phyloP scores from a whole-genome alignment of 2,329 filamentous ascomycete species.

The Hypoxylon sp. region DNA sequence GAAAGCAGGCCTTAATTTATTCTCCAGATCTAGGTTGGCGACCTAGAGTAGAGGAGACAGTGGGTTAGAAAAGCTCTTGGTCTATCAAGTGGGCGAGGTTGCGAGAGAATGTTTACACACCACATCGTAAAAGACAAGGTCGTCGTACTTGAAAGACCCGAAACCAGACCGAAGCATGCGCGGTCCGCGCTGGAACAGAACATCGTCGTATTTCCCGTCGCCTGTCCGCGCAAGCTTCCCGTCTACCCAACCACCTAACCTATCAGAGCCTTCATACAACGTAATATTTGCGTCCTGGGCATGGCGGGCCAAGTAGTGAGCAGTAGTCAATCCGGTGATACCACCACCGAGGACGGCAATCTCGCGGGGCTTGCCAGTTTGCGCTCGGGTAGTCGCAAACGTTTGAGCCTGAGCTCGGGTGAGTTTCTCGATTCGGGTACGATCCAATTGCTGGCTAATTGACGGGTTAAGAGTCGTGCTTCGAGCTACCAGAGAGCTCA shows the following conservation, averaged over 20 bases:
- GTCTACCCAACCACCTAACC: conserved; percentile 87
- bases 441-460: conserved; percentile 20
- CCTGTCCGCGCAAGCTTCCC: conserved; percentile 73
- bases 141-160: conserved; percentile 64
- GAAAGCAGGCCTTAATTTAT: conserved; percentile 67
- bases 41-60: conserved; percentile 61
- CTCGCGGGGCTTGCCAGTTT: conserved; percentile 48
- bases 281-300: conserved; percentile 79
- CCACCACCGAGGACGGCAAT: conserved; percentile 84
- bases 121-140: conserved; percentile 78
- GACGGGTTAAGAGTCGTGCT: conserved; percentile 13
- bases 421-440: conserved; percentile 9
- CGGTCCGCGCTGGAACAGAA: conserved; percentile 88
- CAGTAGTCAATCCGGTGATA: conserved; percentile 84
- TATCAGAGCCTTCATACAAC: conserved; percentile 79
- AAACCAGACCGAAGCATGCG: conserved; percentile 75
- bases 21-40: conserved; percentile 67
- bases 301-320: conserved; percentile 80
- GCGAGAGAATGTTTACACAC: conserved; percentile 63
- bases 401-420: conserved; percentile 20
- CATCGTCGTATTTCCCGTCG: conserved; percentile 67
- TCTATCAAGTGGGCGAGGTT: conserved; percentile 36
- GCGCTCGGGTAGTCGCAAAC: conserved; percentile 40
- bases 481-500: conserved; percentile 41
- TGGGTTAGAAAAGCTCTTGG: conserved; percentile 33